Base-by-base conservation (phyloP, 1,139 yeast genomes). In the Suhomyces bolitotheri region DNA sequence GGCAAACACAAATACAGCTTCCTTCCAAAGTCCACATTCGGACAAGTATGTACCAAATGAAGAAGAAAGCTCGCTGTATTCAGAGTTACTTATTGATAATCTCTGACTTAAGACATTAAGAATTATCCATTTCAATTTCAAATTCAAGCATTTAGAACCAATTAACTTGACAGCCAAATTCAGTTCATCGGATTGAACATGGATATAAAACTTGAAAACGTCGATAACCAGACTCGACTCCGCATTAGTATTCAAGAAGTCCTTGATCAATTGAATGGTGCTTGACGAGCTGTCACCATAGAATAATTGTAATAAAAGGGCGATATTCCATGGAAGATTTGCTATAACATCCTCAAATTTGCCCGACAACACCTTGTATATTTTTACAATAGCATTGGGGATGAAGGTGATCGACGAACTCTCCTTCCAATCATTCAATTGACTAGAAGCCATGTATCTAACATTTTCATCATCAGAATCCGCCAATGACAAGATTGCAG, bases 291-390 rank as follows among this genome's bases (percentile, higher is more conserved):
- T 58, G 41, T 72, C 51, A 6, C 85, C 89, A 57, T 81, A 90
- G 56, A 77, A 78, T 13, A 88, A 52, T 20, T 68, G 56, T 35
- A 85, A 47, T 0, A 82, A 80, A 22, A 89, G 66, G 9, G 75
- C 68, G 25, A 82, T 66, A 37, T 73, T 68, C 95, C 96, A 88
- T 11, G 84, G 75, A 23, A 85, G 66, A 1, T 68, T 75, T 1
- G 60, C 63, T 3, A 71, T 46, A 15, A 76, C 60, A 17, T 64
- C 58, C 5, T 58, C 41, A 56, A 62, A 60, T 3, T 71, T 64
- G 3, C 95, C 95, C 2, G 84, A 66, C 14, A 90, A 64, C 3
- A 90, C 60, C 44, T 78, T 77, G 55, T 82, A 83, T 1, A 87
- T 68, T 40, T 78, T 77, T 5, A 78, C 54, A 17, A 86, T 58